Conservation (phyloP, 2,329 filamentous ascomycete species). For the Sclerotinia subarctica region DNA sequence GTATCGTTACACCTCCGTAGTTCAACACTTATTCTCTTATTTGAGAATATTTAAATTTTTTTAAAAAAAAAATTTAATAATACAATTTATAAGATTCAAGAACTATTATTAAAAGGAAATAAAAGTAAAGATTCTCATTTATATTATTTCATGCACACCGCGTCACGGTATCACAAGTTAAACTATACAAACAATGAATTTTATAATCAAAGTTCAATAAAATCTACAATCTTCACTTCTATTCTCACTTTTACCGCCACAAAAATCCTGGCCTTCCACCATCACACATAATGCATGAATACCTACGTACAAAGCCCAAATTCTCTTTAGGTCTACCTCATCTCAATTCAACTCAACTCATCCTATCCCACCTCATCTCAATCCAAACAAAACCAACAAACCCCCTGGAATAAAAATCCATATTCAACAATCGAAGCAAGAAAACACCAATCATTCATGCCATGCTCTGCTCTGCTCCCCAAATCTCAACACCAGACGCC, state of each 20-base stretch:
- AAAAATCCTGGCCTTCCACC: no score
- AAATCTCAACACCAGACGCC: background rate
- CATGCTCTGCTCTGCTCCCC: no score
- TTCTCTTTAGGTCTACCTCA: background rate
- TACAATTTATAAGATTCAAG: no score
- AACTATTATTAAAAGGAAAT: no score
- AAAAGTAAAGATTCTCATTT: no score
- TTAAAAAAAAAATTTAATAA: no score
- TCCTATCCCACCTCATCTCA: background rate
- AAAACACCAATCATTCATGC: background rate
- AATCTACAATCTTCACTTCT: background rate
- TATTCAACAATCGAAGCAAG: background rate
- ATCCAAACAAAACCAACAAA: background rate
- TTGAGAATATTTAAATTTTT: no score
- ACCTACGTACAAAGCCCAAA: background rate
- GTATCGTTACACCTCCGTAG: no score
- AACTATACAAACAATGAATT: background rate
- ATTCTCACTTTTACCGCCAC: background rate
- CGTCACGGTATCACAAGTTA: background rate
- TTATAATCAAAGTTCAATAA: background rate
- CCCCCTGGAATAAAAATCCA: background rate
- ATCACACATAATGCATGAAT: no score
- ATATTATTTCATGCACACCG: fast-evolving
- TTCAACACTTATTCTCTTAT: no score
- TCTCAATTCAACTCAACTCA: background rate